Evolutionary conservation across 306 rosid species (phyloP).

Genomic region (Inga oerstediana): DNA sequence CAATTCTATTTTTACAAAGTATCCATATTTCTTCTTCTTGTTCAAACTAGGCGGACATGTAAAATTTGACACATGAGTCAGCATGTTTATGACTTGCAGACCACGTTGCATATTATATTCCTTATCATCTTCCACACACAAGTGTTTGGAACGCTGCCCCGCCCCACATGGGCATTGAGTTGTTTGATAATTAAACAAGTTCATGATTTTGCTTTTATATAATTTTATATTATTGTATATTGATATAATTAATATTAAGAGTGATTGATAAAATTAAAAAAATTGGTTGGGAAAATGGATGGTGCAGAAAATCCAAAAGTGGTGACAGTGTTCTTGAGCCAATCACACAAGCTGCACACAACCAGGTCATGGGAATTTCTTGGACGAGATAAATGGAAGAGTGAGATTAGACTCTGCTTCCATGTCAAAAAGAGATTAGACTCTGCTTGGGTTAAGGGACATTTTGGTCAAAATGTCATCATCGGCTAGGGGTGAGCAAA

Average conservation of each 20-base stretch:
- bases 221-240: too few relatives aligned
- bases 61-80: not conserved
- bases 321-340: constrained; percentile 64
- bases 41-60: not conserved
- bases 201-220: too few relatives aligned
- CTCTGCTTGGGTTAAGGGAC: too few relatives aligned
- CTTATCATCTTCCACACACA: not conserved
- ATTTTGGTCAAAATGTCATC: too few relatives aligned
- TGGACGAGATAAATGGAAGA: constrained; percentile 38
- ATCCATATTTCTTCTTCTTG: not conserved
- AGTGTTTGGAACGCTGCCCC: not conserved
- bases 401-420: constrained; percentile 17
- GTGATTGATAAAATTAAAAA: not conserved
- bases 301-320: constrained; percentile 44
- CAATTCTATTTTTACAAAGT: not conserved
- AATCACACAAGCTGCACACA: constrained; percentile 52
- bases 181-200: not conserved
- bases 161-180: not conserved
- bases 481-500: not conserved
- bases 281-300: not conserved
- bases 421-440: too few relatives aligned
- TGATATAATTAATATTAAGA: too few relatives aligned
- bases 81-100: not conserved
- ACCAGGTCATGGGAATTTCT: constrained; percentile 82
- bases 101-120: not conserved